These are phyloP conservation scores for Daldinia concentrica DNA, from an alignment of 495 filamentous ascomycete genomes.

Conservation along the genomic window DNA sequence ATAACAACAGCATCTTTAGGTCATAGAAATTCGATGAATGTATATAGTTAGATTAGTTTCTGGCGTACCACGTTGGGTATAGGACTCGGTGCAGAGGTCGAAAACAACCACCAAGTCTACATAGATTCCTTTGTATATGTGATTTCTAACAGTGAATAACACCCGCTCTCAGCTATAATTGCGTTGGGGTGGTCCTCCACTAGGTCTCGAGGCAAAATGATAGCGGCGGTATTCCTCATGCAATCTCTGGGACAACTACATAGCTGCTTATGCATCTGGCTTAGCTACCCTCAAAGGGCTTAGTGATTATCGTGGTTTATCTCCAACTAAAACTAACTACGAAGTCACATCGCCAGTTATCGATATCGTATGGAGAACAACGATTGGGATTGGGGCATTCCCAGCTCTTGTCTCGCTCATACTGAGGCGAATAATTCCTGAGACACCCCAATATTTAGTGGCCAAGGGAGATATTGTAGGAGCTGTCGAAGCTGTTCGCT, in stretches of 20 bases:
- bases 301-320: constrained; percentile 51
- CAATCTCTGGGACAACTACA: constrained; percentile 73
- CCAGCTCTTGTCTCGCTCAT: constrained; percentile 67
- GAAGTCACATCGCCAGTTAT: constrained; percentile 44
- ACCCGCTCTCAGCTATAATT: constrained; percentile 63
- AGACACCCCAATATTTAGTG: constrained; percentile 62
- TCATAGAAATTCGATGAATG: constrained; percentile 57
- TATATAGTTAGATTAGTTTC: constrained; percentile 66
- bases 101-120: neutral
- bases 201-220: constrained; percentile 66
- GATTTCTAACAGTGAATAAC: constrained; percentile 30
- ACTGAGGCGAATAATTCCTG: constrained; percentile 69
- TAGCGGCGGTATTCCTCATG: constrained; percentile 73
- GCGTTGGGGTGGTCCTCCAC: constrained; percentile 71
- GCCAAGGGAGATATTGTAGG: constrained; percentile 32
- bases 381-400: constrained; percentile 67
- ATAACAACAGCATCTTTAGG: constrained; percentile 54
- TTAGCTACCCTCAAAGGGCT: constrained; percentile 63
- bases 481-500: constrained; percentile 41
- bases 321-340: constrained; percentile 60
- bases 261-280: constrained; percentile 56
- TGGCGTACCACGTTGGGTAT: constrained; percentile 67
- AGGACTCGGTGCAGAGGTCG: constrained; percentile 56
- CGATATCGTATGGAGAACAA: constrained; percentile 66
- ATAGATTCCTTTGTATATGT: neutral